Base-by-base conservation (phyloP, 768 basidiomycete genomes). In the Amanita pseudoporphyria region DNA sequence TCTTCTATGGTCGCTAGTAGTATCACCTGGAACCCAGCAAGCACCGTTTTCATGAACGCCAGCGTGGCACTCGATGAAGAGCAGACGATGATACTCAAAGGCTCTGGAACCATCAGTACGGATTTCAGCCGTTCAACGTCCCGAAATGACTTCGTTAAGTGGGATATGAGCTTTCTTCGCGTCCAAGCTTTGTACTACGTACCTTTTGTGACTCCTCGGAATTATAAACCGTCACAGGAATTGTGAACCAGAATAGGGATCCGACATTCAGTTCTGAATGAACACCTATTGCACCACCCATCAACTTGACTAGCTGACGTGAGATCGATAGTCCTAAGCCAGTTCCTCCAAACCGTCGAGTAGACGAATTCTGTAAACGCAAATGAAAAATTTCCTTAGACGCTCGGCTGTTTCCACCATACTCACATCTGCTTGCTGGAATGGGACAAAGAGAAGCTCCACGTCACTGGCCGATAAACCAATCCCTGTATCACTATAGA, bases 341-440 rank as follows among this genome's bases (percentile, higher is more conserved):
- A n/a, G 84, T 86, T 2, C 85, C 85, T 40, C 85, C 85, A 57
- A 84, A 87, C 6, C 79, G 73, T 22, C 84, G 77, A 6, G 85
- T 86, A 0, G 82, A 84, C 0, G 84, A 85, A 54, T 82, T 85
- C 67, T 73, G 47, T 36, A 41, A 10, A 41, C n/a, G 13, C 10
- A 22, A 22, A 9, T 26, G 7, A n/a, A 28, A 14, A 42, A 22
- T 47, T 18, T 49, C 9, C 18, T 40, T 18, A 9, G 36, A 48
- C 46, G 30, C 18, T 31, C 6, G n/a, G 22, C 24, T 6, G 39
- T 16, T n/a, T n/a, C n/a, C n/a, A n/a, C n/a, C 10, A 6, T 2
- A 61, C 64, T 56, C 52, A 72, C 72, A 54, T 86, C 85, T 9
- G 83, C 84, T 64, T 87, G 85, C 54, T 82, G 81, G 56, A 87